phyloP scores from a whole-genome alignment of 148 eudicot genomes.

The Silene conica region DNA sequence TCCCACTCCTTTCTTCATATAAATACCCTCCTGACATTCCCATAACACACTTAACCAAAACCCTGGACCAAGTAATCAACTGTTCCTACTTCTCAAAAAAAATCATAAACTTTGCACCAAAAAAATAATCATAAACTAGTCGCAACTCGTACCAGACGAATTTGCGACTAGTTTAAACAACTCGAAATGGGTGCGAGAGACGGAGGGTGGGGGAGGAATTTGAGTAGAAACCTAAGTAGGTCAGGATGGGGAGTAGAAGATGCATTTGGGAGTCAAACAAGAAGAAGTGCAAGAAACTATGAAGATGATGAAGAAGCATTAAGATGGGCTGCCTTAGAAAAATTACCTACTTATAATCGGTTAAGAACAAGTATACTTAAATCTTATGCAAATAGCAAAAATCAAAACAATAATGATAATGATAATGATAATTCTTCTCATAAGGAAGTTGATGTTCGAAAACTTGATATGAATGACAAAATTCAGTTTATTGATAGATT shows the following conservation, averaged over 20 bases:
- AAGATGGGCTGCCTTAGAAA: conserved; percentile 90
- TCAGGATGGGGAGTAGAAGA: conserved; percentile 54
- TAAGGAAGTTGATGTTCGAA: conserved; percentile 76
- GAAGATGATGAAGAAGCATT: conserved; percentile 92
- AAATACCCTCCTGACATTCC: conserved; percentile 4
- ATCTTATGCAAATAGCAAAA: conserved; percentile 36
- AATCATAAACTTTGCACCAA: too few species aligned
- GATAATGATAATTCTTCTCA: conserved; percentile 30
- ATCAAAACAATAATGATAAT: conserved; percentile 22
- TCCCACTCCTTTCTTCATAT: conserved; percentile 22
- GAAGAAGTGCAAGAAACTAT: conserved; percentile 39
- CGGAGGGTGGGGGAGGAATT: conserved; percentile 36
- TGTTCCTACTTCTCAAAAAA: neutral
- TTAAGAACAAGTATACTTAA: conserved; percentile 69
- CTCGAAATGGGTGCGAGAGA: conserved; percentile 16
- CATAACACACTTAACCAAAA: neutral
- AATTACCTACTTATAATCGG: conserved; percentile 75
- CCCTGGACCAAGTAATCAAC: neutral
- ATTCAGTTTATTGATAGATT: conserved; percentile 66
- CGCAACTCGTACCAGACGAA: neutral
- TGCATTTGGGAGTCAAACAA: conserved; percentile 39
- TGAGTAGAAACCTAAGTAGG: conserved; percentile 37
- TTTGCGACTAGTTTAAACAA: neutral
- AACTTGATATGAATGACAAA: conserved; percentile 53
- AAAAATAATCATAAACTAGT: too few species aligned